Base-by-base conservation (phyloP, 108 stramenopile genomes). In the Tribonema minus region DNA sequence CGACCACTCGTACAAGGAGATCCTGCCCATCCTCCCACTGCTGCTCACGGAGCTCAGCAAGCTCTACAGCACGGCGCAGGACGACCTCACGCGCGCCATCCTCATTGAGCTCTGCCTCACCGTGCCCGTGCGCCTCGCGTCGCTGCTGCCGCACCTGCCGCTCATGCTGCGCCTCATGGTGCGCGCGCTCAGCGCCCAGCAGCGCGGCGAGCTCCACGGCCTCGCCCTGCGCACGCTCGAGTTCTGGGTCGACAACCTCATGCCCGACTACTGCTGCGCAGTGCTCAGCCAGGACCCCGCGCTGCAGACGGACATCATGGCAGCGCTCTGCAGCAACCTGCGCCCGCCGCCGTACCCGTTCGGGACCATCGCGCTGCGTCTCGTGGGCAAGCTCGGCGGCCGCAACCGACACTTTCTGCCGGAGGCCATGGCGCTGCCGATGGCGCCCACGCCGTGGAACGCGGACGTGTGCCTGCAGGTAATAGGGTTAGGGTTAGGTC, bases 161-260 rank as follows among this genome's bases (percentile, higher is more conserved):
- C 87, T 94, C 12, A 88, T 95, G 28, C 73, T 95, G 60, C 81
- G 91, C 33, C 68, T 96, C n/a, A 90, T 95, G 68, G 82, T 92
- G 39, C 87, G 86, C 61, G 94, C 94, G 23, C 87, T 97, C 37
- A 67, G 92, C 58, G 91, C 91, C 12, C 9, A 20, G 46, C 20
- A 9, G 15, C 80, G 91, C 6, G 92, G 91, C 15, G 92, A 93
- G 75, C 76, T 96, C 60, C 88, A 90, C 20, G 93, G 93, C 74
- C 80, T 95, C 7, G 85, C 71, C 61, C 85, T 95, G 20, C 86
- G 92, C 1, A 95, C 94, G 0, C 84, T 98, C 15, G 95, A 96
- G 84, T 95, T 95, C 85, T 98, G 94, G 94, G 89, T 95, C 3
- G 95, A 98, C 85, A 95, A 96, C 67, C 80, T 98, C 26, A 93